phyloP scores from a whole-genome alignment of 1,284 basidiomycete species.

The Wallemia ichthyophaga region DNA sequence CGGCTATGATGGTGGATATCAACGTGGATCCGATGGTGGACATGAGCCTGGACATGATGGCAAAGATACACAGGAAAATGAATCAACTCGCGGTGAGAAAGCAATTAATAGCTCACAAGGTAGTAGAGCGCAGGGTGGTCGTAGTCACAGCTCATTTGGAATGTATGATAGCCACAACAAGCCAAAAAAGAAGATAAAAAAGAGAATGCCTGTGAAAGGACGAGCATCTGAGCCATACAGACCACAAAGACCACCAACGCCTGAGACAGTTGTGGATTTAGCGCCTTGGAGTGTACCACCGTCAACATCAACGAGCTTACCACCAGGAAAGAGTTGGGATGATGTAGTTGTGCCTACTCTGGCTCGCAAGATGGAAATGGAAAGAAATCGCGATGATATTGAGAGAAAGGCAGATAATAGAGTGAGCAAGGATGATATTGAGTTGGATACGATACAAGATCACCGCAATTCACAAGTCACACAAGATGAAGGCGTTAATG shows the following conservation, averaged over 20 bases:
- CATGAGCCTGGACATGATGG: not conserved
- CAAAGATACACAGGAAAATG: not conserved
- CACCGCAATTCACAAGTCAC: not conserved
- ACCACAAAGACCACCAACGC: not conserved
- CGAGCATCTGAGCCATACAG: not conserved
- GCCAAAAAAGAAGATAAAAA: not conserved
- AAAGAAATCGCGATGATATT: not conserved
- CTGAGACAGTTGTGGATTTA: not conserved
- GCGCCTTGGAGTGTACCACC: not conserved
- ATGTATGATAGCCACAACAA: not conserved
- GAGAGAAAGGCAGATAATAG: not conserved
- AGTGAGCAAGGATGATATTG: not conserved
- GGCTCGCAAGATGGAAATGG: not conserved
- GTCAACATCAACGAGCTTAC: not conserved
- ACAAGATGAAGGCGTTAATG: too few relatives aligned
- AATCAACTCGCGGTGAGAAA: not conserved
- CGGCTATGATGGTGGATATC: too few relatives aligned
- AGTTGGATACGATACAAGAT: not conserved
- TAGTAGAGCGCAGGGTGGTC: not conserved
- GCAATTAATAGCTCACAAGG: not conserved
- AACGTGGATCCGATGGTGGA: too few relatives aligned
- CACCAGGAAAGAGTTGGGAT: not conserved
- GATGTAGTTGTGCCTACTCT: not conserved
- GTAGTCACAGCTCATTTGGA: not conserved
- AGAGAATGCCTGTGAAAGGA: not conserved